These are phyloP conservation scores for Colletotrichum spinosum DNA, from an alignment of 2,329 filamentous ascomycete genomes.

Conservation along the genomic window DNA sequence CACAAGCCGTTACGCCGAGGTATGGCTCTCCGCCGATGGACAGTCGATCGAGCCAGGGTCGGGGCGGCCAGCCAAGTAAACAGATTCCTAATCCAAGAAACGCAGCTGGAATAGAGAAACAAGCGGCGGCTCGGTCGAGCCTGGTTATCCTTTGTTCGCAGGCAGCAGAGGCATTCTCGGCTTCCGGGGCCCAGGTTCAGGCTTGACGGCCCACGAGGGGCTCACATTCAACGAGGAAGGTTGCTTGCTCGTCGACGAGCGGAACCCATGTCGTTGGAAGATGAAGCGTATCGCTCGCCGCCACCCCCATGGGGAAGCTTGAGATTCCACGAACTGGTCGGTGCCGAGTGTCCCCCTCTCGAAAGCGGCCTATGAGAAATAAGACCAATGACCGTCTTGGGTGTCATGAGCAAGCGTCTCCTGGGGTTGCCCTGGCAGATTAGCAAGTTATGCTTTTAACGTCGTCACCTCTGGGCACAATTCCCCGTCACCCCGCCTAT, in stretches of 20 bases:
- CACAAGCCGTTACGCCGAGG: constrained; percentile 34
- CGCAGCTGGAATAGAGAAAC: constrained; percentile 7
- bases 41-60: constrained; percentile 19
- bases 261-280: not conserved
- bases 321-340: constrained; percentile 19
- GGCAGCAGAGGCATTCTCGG: constrained; percentile 1
- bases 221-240: not conserved
- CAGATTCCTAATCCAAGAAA: not conserved
- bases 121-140: not conserved
- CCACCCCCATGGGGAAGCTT: constrained; percentile 18
- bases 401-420: no score
- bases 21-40: constrained; percentile 1
- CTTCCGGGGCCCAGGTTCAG: not conserved
- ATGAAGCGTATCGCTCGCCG: constrained; percentile 17
- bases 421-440: not conserved
- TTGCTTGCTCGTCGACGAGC: no score
- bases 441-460: constrained; percentile 22
- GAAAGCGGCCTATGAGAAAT: constrained; percentile 4
- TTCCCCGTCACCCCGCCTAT: not conserved
- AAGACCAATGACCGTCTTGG: no score
- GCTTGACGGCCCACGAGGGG: constrained; percentile 22
- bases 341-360: constrained; percentile 4
- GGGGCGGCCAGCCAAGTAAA: constrained; percentile 6
- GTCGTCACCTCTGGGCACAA: constrained; percentile 13
- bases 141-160: not conserved